phyloP scores from a whole-genome alignment of 1,284 basidiomycete genomes.

The Ustilago curta region DNA sequence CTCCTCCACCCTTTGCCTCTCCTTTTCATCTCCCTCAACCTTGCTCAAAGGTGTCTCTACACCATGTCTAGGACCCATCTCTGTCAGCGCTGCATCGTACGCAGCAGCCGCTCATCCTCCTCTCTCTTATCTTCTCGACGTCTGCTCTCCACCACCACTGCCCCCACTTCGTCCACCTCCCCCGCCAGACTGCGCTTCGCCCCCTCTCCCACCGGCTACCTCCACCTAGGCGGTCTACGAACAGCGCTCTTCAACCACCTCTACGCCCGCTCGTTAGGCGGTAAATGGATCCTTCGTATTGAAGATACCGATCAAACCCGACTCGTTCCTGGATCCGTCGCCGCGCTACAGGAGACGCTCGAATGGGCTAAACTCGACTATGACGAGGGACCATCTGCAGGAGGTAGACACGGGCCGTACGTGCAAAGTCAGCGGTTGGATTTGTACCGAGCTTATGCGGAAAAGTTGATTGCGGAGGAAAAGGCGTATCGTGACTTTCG shows the following conservation, averaged over 20 bases:
- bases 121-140: background rate
- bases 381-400: slow-evolving; percentile 80
- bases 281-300: slow-evolving; percentile 89
- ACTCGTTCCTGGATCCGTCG: slow-evolving; percentile 82
- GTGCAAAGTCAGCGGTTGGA: slow-evolving; percentile 85
- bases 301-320: slow-evolving; percentile 86
- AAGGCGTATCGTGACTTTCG: slow-evolving; percentile 97
- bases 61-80: slow-evolving; percentile 4
- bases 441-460: slow-evolving; percentile 81
- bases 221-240: slow-evolving; percentile 94
- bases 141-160: slow-evolving; percentile 4
- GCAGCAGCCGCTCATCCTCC: background rate
- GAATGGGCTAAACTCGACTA: slow-evolving; percentile 93
- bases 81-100: background rate
- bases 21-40: background rate
- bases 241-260: slow-evolving; percentile 95
- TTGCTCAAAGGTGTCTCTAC: too few species aligned
- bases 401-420: slow-evolving; percentile 59
- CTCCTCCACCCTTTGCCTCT: background rate
- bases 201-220: slow-evolving; percentile 92
- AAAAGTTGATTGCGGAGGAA: slow-evolving; percentile 82
- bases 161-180: slow-evolving; percentile 2
- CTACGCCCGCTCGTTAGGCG: slow-evolving; percentile 81
- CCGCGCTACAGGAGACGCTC: slow-evolving; percentile 80
- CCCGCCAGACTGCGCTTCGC: slow-evolving; percentile 82